Evolutionary conservation across 2,329 filamentous ascomycete species (phyloP).

Genomic region (Neofusicoccum laricinum): DNA sequence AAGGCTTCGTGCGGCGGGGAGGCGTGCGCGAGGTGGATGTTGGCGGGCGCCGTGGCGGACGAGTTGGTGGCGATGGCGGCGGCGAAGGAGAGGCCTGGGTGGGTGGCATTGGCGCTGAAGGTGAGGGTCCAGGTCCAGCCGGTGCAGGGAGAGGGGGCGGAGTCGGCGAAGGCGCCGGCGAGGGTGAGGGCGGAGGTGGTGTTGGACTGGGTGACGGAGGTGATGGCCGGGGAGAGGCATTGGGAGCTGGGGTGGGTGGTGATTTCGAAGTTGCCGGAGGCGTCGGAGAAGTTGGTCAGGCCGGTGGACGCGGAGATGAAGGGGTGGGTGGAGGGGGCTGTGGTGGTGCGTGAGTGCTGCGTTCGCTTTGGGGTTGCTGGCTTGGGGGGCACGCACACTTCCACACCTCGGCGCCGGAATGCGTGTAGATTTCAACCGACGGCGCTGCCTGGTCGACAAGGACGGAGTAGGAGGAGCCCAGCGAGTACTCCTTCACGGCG

Average conservation of each 20-base stretch:
- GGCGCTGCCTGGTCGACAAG: background rate
- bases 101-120: background rate
- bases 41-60: background rate
- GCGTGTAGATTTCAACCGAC: background rate
- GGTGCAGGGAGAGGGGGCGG: background rate
- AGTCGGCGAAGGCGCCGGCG: slow-evolving; percentile 6
- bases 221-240: slow-evolving; percentile 1
- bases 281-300: slow-evolving; percentile 14
- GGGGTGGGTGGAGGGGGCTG: slow-evolving; percentile 4
- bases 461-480: background rate
- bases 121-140: slow-evolving; percentile 5
- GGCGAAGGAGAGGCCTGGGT: background rate
- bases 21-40: slow-evolving; percentile 24
- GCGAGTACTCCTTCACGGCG: background rate
- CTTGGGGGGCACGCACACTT: background rate
- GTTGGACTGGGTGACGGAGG: background rate
- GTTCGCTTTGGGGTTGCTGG: background rate
- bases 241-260: background rate
- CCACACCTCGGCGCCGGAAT: slow-evolving; percentile 7
- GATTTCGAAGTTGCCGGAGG: slow-evolving; percentile 17
- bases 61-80: background rate
- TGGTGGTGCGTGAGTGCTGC: background rate
- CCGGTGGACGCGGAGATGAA: slow-evolving; percentile 12
- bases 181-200: background rate
- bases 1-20: slow-evolving; percentile 25